Evolutionary conservation across 768 basidiomycete species (phyloP).

Genomic region (Steccherinum ochraceum): DNA sequence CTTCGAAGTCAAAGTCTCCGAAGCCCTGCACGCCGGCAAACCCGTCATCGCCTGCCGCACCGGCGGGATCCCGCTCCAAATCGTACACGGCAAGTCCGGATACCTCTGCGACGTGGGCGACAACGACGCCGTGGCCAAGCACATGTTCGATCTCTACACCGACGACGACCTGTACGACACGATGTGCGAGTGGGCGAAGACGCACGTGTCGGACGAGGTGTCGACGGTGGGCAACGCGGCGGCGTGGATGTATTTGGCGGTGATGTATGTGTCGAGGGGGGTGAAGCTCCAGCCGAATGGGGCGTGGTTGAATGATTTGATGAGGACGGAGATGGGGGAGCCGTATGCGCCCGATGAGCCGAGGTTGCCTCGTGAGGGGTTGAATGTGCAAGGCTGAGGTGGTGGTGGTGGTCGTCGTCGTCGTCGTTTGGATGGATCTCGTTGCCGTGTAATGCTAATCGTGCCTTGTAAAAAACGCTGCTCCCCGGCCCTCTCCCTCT

Average conservation of each 20-base stretch:
- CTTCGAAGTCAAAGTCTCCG: constrained; percentile 96
- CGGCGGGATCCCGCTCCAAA: constrained; percentile 92
- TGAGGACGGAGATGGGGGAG: constrained; percentile 71
- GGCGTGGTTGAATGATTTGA: constrained; percentile 79
- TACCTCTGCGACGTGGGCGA: constrained; percentile 77
- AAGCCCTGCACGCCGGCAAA: constrained; percentile 87
- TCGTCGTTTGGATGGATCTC: not conserved
- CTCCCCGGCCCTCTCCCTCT: not conserved
- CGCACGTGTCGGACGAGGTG: constrained; percentile 81
- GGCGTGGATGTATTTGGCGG: constrained; percentile 63
- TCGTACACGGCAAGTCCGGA: constrained; percentile 83
- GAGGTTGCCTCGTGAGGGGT: constrained; percentile 54
- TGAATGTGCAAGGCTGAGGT: constrained; percentile 50
- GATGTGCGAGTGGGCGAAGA: constrained; percentile 31
- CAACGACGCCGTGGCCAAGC: constrained; percentile 64
- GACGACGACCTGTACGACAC: constrained; percentile 52
- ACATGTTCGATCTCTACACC: constrained; percentile 74
- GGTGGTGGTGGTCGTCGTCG: not conserved
- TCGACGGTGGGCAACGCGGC: constrained; percentile 76
- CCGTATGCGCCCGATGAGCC: constrained; percentile 63
- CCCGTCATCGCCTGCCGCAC: constrained; percentile 81
- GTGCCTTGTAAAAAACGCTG: not conserved
- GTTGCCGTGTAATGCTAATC: not conserved
- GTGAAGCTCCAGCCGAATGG: constrained; percentile 75
- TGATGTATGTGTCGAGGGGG: constrained; percentile 67